Evolutionary conservation across 176 grass and related monocot genomes (phyloP).

Genomic region (Pontederia paniculata): DNA sequence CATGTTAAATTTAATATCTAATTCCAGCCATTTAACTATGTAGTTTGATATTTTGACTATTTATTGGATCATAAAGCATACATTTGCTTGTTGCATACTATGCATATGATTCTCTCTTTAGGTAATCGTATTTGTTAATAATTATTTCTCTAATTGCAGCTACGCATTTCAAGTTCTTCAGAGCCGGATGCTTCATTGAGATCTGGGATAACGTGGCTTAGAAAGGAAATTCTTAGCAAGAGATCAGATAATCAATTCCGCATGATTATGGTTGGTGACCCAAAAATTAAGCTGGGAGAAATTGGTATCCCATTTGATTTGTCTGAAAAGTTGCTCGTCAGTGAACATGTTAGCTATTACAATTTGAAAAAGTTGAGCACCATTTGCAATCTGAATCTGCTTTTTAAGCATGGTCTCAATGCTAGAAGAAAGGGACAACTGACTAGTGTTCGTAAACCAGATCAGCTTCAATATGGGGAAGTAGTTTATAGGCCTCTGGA

Average conservation of each 20-base stretch:
- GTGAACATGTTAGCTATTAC: slow-evolving; percentile 50
- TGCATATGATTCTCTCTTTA: background rate
- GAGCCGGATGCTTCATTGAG: slow-evolving; percentile 36
- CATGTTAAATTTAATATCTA: too few relatives aligned
- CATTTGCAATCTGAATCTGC: slow-evolving; percentile 46
- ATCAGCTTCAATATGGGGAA: slow-evolving; percentile 72
- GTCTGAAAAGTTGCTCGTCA: slow-evolving; percentile 45
- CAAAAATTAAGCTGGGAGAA: slow-evolving; percentile 68
- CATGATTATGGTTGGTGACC: slow-evolving; percentile 69
- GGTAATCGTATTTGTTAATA: background rate
- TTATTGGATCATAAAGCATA: too few relatives aligned
- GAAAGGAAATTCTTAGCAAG: slow-evolving; percentile 81
- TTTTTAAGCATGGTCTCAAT: slow-evolving; percentile 34
- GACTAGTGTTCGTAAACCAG: slow-evolving; percentile 41
- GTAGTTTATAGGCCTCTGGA: slow-evolving; percentile 57
- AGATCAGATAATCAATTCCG: slow-evolving; percentile 72
- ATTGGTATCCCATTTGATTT: slow-evolving; percentile 60
- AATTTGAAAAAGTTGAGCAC: slow-evolving; percentile 50
- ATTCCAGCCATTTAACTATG: too few relatives aligned
- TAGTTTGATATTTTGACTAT: too few relatives aligned
- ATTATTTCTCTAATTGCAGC: background rate
- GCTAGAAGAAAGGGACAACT: slow-evolving; percentile 33
- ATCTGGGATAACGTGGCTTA: slow-evolving; percentile 77
- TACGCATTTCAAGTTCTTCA: slow-evolving; percentile 39
- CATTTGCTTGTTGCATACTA: background rate